Evolutionary conservation across 2,329 filamentous ascomycete species (phyloP), one percentile per base, ranked within the genome.

Genomic region (Neopestalotiopsis sp.): DNA sequence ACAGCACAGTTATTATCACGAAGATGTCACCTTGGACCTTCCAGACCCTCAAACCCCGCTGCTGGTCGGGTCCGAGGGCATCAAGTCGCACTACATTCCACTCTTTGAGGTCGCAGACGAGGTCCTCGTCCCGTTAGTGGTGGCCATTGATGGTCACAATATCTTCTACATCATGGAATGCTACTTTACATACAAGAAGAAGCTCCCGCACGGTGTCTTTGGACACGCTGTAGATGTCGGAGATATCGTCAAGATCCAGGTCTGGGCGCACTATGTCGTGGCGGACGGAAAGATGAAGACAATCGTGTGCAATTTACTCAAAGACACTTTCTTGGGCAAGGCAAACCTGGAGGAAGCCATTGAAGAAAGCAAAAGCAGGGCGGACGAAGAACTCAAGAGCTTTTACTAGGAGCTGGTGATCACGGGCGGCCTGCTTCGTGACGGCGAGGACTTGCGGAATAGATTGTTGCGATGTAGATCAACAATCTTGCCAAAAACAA

Each of bases 211-310:
- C 20, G 59, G 59, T 30, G 59, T 62, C 10, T 62, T 62, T 42
- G 59, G 59, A 20, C 59, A 62, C 59, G 59, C 59, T 62, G 59
- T 62, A 42, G 59, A 62, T 30, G 32, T 32, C n/a, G 59, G 59
- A 7, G 59, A 62, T 62, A 62, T 62, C n/a, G 34, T 62, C 32
- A 62, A 62, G 59, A 62, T 62, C 7, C 34, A 42, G 2, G 59
- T 62, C 34, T 62, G 59, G 59, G 59, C 59, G 6, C 59, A 62
- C 59, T 62, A 62, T 6, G 32, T 40, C 17, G 32, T 62, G 1
- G 17, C 42, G 59, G 59, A 62, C n/a, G 59, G 59, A 40, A 62
- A 62, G 34, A 62, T 62, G 59, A 62, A 62, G 59, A 62, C 59
- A 14, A 62, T 62, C 24, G 59, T 62, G 2, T 34, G 30, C 17